Base-by-base conservation (phyloP, 1,284 basidiomycete species). In the Leccinum cinnamomeum region DNA sequence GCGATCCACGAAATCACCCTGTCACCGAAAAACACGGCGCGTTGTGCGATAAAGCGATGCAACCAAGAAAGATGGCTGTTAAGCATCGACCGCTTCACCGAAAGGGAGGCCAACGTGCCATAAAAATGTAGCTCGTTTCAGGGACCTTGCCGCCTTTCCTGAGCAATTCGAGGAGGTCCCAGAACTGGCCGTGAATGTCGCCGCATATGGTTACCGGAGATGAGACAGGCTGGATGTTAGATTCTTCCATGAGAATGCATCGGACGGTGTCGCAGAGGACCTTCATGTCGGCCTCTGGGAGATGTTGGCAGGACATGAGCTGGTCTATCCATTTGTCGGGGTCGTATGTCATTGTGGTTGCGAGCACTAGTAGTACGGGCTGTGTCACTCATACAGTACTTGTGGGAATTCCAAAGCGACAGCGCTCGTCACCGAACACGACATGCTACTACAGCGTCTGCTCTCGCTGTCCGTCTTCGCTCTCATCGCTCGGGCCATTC, bases 1-100 rank as follows among this genome's bases (percentile, higher is more conserved):
- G 65, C 96, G 83, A 79, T 98, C 97, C 41, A 98, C 96, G 78
- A 98, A 98, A 77, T 98, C 96, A 59, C 96, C 96, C 95, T 97
- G 73, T 58, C 65, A 60, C 44, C 55, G 28, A 10, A 30, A 57
- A 28, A 46, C 53, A 39, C 14, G 28, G 23, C 37, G 46, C 11
- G 44, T 62, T 58, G 33, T 57, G 20, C 53, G 46, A 62, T 35
- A 30, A 23, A 46, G 44, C n/a, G 41, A 53, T 20, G 65, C 67
- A 69, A 73, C 57, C 16, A 73, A 48, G 77, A 16, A 63, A 56
- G 56, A 25, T 20, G 53, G 23, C 60, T 41, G 41, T 62, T 71
- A 53, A 73, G 72, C 64, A 64, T 60, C 57, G 62, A 53, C 30
- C 53, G 54, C 58, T 60, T 51, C 37, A 59, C 23, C 53, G 48